These are phyloP conservation scores for Jaenimonas drosophilae DNA, from an alignment of 208 protist genomes.

Conservation along the genomic window DNA sequence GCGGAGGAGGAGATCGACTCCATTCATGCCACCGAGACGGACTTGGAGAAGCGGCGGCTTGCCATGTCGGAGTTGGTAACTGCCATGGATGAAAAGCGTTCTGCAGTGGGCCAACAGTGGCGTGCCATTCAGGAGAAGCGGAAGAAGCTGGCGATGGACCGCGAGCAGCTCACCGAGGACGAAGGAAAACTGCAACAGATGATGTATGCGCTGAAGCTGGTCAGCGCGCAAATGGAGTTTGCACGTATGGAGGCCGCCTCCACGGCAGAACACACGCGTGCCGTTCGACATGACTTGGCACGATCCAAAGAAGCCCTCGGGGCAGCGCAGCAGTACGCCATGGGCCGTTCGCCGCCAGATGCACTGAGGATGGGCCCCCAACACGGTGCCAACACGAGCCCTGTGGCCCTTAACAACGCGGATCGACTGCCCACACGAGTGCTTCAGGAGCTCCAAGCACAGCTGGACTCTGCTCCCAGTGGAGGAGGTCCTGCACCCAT, in stretches of 20 bases:
- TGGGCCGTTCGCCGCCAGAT: too few relatives aligned
- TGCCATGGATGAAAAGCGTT: constrained; percentile 18
- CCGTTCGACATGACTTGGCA: constrained; percentile 5
- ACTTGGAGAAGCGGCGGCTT: constrained; percentile 27
- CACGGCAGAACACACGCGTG: constrained; percentile 1
- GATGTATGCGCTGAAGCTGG: constrained; percentile 24
- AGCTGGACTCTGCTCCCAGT: not conserved
- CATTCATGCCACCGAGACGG: constrained; percentile 25
- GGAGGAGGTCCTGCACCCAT: too few relatives aligned
- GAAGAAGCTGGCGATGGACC: constrained; percentile 10
- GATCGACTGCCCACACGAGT: too few relatives aligned
- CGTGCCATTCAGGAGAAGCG: constrained; percentile 22
- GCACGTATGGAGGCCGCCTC: constrained; percentile 7
- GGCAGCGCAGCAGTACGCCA: not conserved
- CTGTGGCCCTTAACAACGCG: too few relatives aligned
- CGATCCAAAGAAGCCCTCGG: not conserved
- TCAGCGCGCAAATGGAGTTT: constrained; percentile 18
- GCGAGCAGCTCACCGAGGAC: constrained; percentile 34
- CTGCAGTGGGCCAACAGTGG: constrained; percentile 20
- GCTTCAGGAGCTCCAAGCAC: not conserved
- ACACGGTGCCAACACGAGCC: too few relatives aligned
- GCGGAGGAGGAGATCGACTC: constrained; percentile 24
- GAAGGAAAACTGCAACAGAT: constrained; percentile 34
- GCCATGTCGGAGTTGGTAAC: constrained; percentile 15
- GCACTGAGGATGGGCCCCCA: too few relatives aligned